phyloP scores from a whole-genome alignment of 2,329 filamentous ascomycete species.

The Aspergillus felis region DNA sequence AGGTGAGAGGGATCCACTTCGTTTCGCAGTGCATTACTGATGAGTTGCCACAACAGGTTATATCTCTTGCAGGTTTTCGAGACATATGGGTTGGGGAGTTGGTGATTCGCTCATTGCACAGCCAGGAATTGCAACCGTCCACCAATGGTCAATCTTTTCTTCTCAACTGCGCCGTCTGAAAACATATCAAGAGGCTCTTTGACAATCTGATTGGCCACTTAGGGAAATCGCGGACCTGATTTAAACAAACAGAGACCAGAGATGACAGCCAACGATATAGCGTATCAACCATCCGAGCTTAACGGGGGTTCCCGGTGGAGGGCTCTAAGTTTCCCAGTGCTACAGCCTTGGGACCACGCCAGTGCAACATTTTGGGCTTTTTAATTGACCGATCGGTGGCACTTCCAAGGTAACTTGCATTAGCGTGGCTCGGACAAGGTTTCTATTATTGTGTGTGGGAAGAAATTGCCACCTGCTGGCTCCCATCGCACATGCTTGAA shows the following conservation, averaged over 20 bases:
- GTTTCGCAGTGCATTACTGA: background rate
- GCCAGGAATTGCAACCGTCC: background rate
- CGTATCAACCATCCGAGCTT: background rate
- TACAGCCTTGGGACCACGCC: conserved; percentile 32
- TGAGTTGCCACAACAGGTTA: background rate
- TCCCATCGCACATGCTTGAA: background rate
- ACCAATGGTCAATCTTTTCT: background rate
- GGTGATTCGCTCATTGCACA: background rate
- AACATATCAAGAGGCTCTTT: background rate
- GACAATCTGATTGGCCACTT: background rate
- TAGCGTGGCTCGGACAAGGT: conserved; percentile 29
- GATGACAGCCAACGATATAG: background rate
- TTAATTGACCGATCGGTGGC: conserved; percentile 10
- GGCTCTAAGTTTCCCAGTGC: conserved; percentile 32
- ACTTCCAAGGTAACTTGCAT: conserved; percentile 34
- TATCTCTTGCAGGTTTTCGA: background rate
- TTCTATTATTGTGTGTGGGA: background rate
- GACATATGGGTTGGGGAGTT: background rate
- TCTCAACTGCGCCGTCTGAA: background rate
- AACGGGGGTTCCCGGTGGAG: conserved; percentile 16
- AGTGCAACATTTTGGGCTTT: conserved; percentile 6
- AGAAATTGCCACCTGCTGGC: background rate
- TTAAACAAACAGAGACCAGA: background rate
- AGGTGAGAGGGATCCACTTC: background rate
- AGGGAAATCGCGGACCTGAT: background rate